A percentile compares a stretch with the other conserved stretches of the same genome.
phyloP scores from a whole-genome alignment of 1,284 basidiomycete genomes.

The Austroboletus novae-zelandiae region DNA sequence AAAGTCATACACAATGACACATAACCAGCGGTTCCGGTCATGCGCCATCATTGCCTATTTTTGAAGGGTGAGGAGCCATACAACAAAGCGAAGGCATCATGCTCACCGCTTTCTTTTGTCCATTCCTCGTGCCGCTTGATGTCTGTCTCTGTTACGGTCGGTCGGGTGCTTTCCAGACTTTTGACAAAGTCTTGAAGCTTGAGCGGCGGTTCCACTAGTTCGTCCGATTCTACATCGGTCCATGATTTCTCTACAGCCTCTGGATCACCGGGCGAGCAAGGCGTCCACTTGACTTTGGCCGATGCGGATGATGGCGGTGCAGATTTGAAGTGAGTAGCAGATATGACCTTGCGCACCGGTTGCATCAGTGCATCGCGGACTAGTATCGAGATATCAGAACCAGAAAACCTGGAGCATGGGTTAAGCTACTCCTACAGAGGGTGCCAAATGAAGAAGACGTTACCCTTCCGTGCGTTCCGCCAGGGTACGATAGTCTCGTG shows the following conservation, averaged over 20 bases:
- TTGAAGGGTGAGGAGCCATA: neutral
- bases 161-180: slow-evolving; percentile 78
- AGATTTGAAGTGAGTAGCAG: slow-evolving; percentile 94
- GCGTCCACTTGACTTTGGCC: slow-evolving; percentile 67
- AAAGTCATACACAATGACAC: neutral
- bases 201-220: slow-evolving; percentile 85
- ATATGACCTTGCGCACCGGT: slow-evolving; percentile 94
- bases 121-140: slow-evolving; percentile 91
- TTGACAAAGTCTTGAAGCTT: slow-evolving; percentile 83
- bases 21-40: slow-evolving; percentile 17
- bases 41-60: slow-evolving; percentile 43
- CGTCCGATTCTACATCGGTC: slow-evolving; percentile 90
- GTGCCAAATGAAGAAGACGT: slow-evolving; percentile 13
- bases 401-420: slow-evolving; percentile 65
- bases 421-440: neutral
- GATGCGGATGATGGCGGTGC: slow-evolving; percentile 36
- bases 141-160: slow-evolving; percentile 89
- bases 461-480: slow-evolving; percentile 88
- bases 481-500: slow-evolving; percentile 79
- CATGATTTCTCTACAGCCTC: slow-evolving; percentile 89
- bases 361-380: slow-evolving; percentile 99
- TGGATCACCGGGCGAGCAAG: slow-evolving; percentile 92
- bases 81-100: neutral
- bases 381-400: slow-evolving; percentile 93
- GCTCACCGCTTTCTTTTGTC: slow-evolving; percentile 81